These are phyloP conservation scores for Eucalyptus shirleyi DNA, from an alignment of 345 rosid genomes.

Conservation along the genomic window DNA sequence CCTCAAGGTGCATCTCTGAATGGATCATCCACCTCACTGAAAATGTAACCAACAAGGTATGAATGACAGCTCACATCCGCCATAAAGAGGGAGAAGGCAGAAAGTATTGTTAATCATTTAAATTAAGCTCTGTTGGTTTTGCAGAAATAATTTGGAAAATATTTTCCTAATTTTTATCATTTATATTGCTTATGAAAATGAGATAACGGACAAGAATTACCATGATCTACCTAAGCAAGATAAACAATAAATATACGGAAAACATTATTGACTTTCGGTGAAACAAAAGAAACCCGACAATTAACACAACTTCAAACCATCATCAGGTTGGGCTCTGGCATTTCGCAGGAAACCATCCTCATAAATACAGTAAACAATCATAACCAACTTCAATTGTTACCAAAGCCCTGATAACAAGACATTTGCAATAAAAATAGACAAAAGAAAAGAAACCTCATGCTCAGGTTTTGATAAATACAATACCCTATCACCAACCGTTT, in stretches of 20 bases:
- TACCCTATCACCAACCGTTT: neutral
- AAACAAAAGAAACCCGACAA: neutral
- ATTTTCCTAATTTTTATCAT: neutral
- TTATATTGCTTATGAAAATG: neutral
- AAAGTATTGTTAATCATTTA: neutral
- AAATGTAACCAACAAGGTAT: neutral
- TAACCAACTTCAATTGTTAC: neutral
- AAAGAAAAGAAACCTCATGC: neutral
- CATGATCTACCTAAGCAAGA: neutral
- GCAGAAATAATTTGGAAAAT: neutral
- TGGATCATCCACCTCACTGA: conserved; percentile 21
- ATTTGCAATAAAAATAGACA: neutral
- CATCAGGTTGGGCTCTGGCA: neutral
- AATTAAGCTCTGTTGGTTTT: neutral
- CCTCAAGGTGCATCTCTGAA: neutral
- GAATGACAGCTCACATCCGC: neutral
- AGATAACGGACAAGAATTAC: neutral
- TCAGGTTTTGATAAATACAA: neutral
- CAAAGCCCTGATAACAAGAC: neutral
- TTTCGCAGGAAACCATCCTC: neutral
- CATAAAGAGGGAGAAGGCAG: neutral
- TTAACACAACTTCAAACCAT: neutral
- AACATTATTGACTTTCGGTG: neutral
- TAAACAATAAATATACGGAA: neutral
- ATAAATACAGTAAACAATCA: neutral